Evolutionary conservation across 163 green algal species (phyloP), one percentile per base, ranked within the genome.

Genomic region (Picocystis sp.): DNA sequence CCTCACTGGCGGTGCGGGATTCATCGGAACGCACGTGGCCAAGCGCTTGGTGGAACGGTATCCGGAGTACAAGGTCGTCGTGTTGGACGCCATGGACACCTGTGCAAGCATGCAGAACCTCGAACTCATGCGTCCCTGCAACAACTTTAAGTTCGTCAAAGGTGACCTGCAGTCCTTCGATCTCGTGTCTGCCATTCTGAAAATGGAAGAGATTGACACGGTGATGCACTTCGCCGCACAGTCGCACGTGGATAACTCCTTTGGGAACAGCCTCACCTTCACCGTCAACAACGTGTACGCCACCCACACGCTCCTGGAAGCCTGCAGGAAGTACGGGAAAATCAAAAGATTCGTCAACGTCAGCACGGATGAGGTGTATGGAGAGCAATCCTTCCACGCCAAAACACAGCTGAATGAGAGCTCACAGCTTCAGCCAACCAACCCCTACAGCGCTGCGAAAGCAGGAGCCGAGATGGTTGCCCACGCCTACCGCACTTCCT

Each of bases 201-300:
- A 66, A 11, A 73, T 67, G 1, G 77, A 97, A 61, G 15, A 83
- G 1, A 83, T 99, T 19, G 91, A 99, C 75, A 96, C 89, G 12
- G 74, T 99, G 21, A 89, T 99, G 78, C 89, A 98, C 71, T 98
- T 97, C 69, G 84, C 84, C 17, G 84, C 84, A 3, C 86, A 95
- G 74, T 97, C 89, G 6, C 91, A 99, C 64, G 91, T 98, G 2
- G 91, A 99, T 69, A 93, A 96, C 69, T 93, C 77, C 3, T 99
- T 99, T 65, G 87, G 89, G 15, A 98, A 99, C 75, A 85, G 69
- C 6, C 64, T 96, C 43, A 76, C 80, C n/a, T 98, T 99, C 71
- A 98, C 91, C 8, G 43, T 93, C 80, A 74, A 72, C 61, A 78
- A 78, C 49, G 59, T 78, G 0, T 93, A 91, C 44, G 90, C 90